Evolutionary conservation across 768 basidiomycete species (phyloP).

Genomic region (Xerocomus spinulosus): DNA sequence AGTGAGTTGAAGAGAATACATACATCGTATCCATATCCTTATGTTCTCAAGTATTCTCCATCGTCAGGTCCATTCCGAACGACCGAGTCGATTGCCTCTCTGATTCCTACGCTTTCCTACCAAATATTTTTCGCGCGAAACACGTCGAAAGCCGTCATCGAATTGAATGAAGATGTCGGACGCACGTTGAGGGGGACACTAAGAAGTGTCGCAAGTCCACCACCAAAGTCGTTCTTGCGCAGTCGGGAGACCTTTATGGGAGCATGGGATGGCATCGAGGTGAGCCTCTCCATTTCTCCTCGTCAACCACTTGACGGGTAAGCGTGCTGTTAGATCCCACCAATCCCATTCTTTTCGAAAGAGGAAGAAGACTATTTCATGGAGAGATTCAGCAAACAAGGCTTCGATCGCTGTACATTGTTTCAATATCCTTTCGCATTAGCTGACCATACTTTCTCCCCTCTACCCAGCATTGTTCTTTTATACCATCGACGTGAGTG

Average conservation of each 20-base stretch:
- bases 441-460: not conserved
- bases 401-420: conserved; percentile 58
- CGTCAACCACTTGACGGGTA: not conserved
- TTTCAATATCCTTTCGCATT: not conserved
- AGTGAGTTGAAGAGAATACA: conserved; percentile 33
- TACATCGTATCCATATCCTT: not conserved
- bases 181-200: conserved; percentile 55
- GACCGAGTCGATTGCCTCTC: conserved; percentile 34
- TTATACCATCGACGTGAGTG: conserved; percentile 50
- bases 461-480: conserved; percentile 53
- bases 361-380: conserved; percentile 71
- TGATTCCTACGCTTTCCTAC: conserved; percentile 55
- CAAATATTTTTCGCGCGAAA: conserved; percentile 57
- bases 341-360: conserved; percentile 53
- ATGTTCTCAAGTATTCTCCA: conserved; percentile 52
- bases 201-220: conserved; percentile 48
- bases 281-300: not conserved
- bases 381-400: conserved; percentile 52
- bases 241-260: conserved; percentile 46
- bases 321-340: conserved; percentile 45
- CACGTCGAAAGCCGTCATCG: conserved; percentile 43
- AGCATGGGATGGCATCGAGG: conserved; percentile 43
- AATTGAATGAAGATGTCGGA: conserved; percentile 53
- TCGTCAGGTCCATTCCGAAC: conserved; percentile 45
- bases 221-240: conserved; percentile 52